Evolutionary conservation across 1,139 yeast species (phyloP).

Genomic region (Saccharomyces hybrid): DNA sequence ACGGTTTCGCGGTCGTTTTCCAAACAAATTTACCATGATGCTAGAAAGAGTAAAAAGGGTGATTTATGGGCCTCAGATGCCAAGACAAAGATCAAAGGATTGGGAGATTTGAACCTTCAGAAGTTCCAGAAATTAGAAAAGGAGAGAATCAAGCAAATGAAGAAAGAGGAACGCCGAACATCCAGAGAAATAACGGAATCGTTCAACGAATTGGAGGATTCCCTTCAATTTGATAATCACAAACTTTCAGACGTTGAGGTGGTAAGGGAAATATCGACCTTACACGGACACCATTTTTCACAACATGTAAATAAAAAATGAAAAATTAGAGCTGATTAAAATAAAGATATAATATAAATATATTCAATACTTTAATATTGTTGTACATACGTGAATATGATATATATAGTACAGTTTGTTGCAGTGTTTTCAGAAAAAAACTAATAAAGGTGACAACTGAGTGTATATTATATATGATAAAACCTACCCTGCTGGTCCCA

Average conservation of each 20-base stretch:
- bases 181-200: background rate
- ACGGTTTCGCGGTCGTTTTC: conserved; percentile 75
- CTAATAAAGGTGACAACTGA: background rate
- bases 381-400: background rate
- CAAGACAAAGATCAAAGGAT: conserved; percentile 44
- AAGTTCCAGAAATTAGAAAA: conserved; percentile 28
- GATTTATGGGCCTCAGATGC: conserved; percentile 84
- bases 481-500: background rate
- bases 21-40: conserved; percentile 77
- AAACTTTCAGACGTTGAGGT: background rate
- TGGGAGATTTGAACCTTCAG: conserved; percentile 26
- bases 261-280: background rate
- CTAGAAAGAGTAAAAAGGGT: conserved; percentile 76
- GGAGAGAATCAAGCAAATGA: conserved; percentile 23
- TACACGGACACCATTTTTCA: background rate
- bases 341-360: background rate
- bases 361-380: background rate
- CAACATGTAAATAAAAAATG: background rate
- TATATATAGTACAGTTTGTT: conserved; percentile 1
- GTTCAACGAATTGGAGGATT: background rate
- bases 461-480: background rate
- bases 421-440: background rate
- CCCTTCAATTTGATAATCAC: background rate
- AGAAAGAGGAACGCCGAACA: conserved; percentile 8
- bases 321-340: background rate